These are phyloP conservation scores for Curvularia verruculosa DNA, from an alignment of 2,329 filamentous ascomycete species.

Conservation along the genomic window DNA sequence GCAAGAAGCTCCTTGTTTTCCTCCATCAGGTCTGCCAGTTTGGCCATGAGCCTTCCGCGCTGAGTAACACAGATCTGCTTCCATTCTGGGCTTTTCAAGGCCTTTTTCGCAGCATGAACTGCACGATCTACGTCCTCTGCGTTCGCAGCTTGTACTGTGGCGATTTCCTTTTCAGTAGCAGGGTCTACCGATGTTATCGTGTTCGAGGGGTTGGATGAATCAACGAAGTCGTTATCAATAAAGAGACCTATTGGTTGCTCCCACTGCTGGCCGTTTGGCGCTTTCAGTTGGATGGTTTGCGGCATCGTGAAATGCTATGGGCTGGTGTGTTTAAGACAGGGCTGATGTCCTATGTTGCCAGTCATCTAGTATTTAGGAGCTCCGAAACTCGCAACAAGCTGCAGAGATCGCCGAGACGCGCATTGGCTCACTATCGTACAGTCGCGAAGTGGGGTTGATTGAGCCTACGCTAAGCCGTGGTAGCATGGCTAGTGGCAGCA, in stretches of 20 bases:
- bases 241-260: slow-evolving; percentile 51
- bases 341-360: background rate
- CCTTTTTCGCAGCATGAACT: slow-evolving; percentile 41
- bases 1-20: slow-evolving; percentile 28
- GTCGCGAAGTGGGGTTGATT: slow-evolving; percentile 4
- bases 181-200: slow-evolving; percentile 24
- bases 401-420: background rate
- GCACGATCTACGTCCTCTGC: slow-evolving; percentile 44
- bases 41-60: slow-evolving; percentile 30
- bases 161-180: slow-evolving; percentile 39
- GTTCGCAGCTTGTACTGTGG: slow-evolving; percentile 40
- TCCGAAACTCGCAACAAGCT: background rate
- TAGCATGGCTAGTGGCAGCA: background rate
- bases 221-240: slow-evolving; percentile 54
- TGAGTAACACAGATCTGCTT: slow-evolving; percentile 20
- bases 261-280: slow-evolving; percentile 49
- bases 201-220: slow-evolving; percentile 40
- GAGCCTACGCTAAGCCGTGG: slow-evolving; percentile 1
- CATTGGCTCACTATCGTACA: background rate
- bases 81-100: slow-evolving; percentile 32
- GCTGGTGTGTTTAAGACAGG: background rate
- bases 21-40: slow-evolving; percentile 39
- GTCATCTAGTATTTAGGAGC: background rate
- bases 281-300: slow-evolving; percentile 41
- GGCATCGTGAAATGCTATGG: slow-evolving; percentile 1